Percentiles rank a stretch among this genome's conserved stretches.
Conservation (phyloP, 1,284 basidiomycete species). For the Pseudozyma thailandica region DNA sequence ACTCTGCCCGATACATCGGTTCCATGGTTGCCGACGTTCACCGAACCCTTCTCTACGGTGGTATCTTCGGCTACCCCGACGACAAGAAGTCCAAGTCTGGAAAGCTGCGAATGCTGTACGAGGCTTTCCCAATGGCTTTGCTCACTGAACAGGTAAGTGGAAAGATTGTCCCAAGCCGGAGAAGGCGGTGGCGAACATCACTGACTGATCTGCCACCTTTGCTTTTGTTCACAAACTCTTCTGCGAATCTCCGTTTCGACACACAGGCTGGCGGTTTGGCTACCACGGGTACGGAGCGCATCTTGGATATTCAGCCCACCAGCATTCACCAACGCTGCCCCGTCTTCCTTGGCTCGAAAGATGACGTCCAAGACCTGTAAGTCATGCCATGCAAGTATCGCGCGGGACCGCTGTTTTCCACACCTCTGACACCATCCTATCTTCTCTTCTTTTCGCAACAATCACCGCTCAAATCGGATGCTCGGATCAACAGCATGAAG, state of each 20-base stretch:
- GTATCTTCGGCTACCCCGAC: constrained; percentile 97
- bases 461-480: not conserved
- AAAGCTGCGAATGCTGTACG: constrained; percentile 93
- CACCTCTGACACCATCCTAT: not conserved
- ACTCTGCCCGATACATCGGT: constrained; percentile 82
- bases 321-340: constrained; percentile 91
- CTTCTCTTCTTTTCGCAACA: not conserved
- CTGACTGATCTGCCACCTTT: not conserved
- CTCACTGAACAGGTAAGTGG: constrained; percentile 80
- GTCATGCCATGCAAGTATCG: constrained; percentile 4
- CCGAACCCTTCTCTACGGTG: constrained; percentile 94
- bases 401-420: not conserved
- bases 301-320: constrained; percentile 90
- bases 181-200: not conserved
- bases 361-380: constrained; percentile 84
- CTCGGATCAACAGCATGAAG: constrained; percentile 5
- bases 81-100: constrained; percentile 98
- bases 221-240: not conserved
- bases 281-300: constrained; percentile 89
- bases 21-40: constrained; percentile 99
- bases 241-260: not conserved
- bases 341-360: constrained; percentile 92
- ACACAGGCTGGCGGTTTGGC: constrained; percentile 90
- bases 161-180: not conserved
- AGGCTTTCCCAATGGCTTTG: constrained; percentile 99